Percentiles rank a stretch among this genome's conserved stretches.
Evolutionary conservation across 257 asterid species (phyloP).

Genomic region (Solanum lycopersicoides): DNA sequence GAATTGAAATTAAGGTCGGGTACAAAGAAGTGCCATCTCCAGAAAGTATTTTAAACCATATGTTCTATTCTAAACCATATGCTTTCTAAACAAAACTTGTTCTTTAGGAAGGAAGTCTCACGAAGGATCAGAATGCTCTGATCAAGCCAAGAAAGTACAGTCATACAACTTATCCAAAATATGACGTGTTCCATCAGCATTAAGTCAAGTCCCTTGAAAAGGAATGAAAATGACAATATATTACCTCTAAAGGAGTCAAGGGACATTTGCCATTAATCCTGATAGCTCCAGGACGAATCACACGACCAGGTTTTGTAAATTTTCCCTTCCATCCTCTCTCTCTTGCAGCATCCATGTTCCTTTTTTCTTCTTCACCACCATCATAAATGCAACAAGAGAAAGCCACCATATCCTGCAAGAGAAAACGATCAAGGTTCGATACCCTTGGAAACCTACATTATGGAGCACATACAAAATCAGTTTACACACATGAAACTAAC

Average conservation of each 20-base stretch:
- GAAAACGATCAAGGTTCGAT: slow-evolving; percentile 7
- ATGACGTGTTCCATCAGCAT: background rate
- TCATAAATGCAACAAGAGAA: slow-evolving; percentile 96
- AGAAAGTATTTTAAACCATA: background rate
- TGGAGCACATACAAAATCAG: background rate
- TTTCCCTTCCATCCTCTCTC: slow-evolving; percentile 99
- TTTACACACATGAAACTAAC: slow-evolving; percentile 31
- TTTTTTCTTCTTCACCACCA: slow-evolving; percentile 77
- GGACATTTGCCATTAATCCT: slow-evolving; percentile 95
- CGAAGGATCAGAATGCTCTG: background rate
- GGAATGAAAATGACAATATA: background rate
- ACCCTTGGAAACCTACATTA: background rate
- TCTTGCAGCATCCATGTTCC: slow-evolving; percentile 96
- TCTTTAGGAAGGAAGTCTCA: background rate
- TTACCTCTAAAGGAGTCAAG: slow-evolving; percentile 90
- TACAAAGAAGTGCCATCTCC: background rate
- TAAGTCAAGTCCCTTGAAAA: background rate
- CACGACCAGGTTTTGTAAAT: slow-evolving; percentile 86
- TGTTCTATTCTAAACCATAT: background rate
- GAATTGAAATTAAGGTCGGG: background rate
- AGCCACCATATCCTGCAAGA: slow-evolving; percentile 94
- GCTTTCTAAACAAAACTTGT: background rate
- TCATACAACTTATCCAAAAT: background rate
- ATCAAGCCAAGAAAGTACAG: background rate
- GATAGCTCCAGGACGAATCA: slow-evolving; percentile 80